phyloP scores from a whole-genome alignment of 352 stramenopile species.

The Thalassiosira mediterranea region DNA sequence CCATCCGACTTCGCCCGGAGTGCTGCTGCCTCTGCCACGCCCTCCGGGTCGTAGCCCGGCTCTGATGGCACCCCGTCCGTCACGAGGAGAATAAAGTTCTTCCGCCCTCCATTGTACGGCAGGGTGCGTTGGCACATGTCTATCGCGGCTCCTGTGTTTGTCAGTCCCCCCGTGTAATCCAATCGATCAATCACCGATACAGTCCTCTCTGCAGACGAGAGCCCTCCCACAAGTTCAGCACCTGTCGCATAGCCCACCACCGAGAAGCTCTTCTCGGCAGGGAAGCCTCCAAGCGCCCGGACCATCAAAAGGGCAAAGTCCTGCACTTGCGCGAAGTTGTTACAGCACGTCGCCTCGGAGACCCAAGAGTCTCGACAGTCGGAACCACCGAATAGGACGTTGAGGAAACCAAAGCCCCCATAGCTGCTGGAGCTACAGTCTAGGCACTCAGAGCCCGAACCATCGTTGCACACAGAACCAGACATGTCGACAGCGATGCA shows the following conservation, averaged over 20 bases:
- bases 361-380: constrained; percentile 26
- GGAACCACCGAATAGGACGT: not conserved
- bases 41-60: constrained; percentile 9
- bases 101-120: constrained; percentile 5
- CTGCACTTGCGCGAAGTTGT: constrained; percentile 42
- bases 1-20: constrained; percentile 23
- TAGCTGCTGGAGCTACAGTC: constrained; percentile 11
- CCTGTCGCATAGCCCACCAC: constrained; percentile 37
- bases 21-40: constrained; percentile 15
- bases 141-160: constrained; percentile 43
- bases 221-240: constrained; percentile 12
- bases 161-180: constrained; percentile 39
- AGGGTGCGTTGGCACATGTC: constrained; percentile 29
- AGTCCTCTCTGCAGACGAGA: constrained; percentile 12
- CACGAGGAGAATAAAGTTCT: constrained; percentile 43
- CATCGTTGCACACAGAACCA: constrained; percentile 47
- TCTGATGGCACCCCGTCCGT: constrained; percentile 32
- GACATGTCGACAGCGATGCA: constrained; percentile 52
- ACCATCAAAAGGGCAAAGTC: constrained; percentile 35
- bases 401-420: not conserved
- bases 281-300: constrained; percentile 9
- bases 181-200: constrained; percentile 2
- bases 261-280: constrained; percentile 17
- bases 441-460: constrained; percentile 41
- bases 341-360: constrained; percentile 25